A percentile compares a stretch with the other conserved stretches of the same genome.
phyloP scores from a whole-genome alignment of 2,329 filamentous ascomycete species.

The Arthrobotrys megalospora region DNA sequence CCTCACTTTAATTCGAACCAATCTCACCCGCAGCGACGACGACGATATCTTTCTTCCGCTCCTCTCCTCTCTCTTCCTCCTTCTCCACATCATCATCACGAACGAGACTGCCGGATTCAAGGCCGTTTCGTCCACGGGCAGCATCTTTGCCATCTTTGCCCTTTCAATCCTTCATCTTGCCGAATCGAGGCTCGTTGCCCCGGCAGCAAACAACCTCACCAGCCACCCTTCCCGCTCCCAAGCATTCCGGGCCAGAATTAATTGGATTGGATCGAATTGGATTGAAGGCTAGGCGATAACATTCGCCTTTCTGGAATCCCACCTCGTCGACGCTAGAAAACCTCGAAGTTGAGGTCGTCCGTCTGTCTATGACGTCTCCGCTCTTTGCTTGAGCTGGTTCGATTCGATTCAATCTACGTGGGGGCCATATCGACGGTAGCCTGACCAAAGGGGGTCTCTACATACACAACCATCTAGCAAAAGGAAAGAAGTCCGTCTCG shows the following conservation, averaged over 20 bases:
- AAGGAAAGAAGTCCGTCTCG: constrained; percentile 22
- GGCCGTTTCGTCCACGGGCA: constrained; percentile 7
- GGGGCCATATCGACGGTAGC: constrained; percentile 1
- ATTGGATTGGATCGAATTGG: no score
- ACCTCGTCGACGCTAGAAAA: constrained; percentile 23
- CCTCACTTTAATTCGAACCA: constrained; percentile 24
- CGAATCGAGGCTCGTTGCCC: constrained; percentile 52
- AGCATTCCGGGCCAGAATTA: constrained; percentile 36
- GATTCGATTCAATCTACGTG: constrained; percentile 4
- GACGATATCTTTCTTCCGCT: constrained; percentile 8
- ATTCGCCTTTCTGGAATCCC: constrained; percentile 28
- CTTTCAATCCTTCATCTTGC: constrained; percentile 28
- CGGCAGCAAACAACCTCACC: constrained; percentile 56
- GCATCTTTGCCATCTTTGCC: constrained; percentile 1
- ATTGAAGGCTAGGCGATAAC: constrained; percentile 20
- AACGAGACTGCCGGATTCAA: constrained; percentile 1
- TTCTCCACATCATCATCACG: constrained; percentile 14
- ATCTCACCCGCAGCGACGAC: constrained; percentile 39
- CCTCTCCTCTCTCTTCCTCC: constrained; percentile 1
- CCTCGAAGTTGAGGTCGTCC: constrained; percentile 10
- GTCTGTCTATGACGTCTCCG: constrained; percentile 27
- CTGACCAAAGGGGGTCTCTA: constrained; percentile 22
- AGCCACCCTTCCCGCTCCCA: constrained; percentile 39
- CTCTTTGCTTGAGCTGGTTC: constrained; percentile 17
- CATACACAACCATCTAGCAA: constrained; percentile 5